Base-by-base conservation (phyloP, 306 rosid genomes). In the Cicer chorassanicum region DNA sequence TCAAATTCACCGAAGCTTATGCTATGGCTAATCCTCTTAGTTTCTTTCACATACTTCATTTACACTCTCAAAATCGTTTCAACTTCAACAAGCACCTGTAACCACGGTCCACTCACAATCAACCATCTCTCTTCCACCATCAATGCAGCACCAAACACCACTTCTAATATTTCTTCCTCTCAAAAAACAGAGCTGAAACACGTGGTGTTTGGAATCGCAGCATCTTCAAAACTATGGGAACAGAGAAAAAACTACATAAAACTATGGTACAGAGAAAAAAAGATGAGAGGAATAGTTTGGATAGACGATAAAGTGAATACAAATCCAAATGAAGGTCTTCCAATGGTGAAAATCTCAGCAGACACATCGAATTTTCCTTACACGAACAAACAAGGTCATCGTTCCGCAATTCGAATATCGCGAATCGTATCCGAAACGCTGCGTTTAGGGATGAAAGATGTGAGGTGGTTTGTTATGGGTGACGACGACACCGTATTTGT, bases 401-500 rank as follows among this genome's bases (percentile, higher is more conserved):
- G 93, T 3, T 95, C 99, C 0, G 99, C 98, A 8, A 88, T 95
- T 57, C 82, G 99, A 71, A 95, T 95, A 78, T 92, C 99, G 4
- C 79, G 99, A 73, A 92, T 95, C 74, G 97, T 92, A 3, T 71
- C 97, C 9, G 99, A 95, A 39, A 95, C 99, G 42, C 81, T 92
- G 57, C 89, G 90, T 2, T 73, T 92, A 21, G 97, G 98, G 12
- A 59, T 84, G 1, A 78, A 83, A 45, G 83, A 85, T 45, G 98
- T 92, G 29, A 46, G 93, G 65, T 95, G 99, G 99, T 89, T 92
- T 65, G 98, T 95, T 8, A 95, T 95, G 99, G 98, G 99, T 0
- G 99, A 95, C 68, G 99, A 95, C 72, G 99, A 95, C 88, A 95
- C 99, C 19, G 93, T 95, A 29, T 95, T 95, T 69, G 86, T 95